Evolutionary conservation across 176 grass and related monocot species (phyloP), one percentile per base, ranked within the genome.

Genomic region (Eleusine coracana): DNA sequence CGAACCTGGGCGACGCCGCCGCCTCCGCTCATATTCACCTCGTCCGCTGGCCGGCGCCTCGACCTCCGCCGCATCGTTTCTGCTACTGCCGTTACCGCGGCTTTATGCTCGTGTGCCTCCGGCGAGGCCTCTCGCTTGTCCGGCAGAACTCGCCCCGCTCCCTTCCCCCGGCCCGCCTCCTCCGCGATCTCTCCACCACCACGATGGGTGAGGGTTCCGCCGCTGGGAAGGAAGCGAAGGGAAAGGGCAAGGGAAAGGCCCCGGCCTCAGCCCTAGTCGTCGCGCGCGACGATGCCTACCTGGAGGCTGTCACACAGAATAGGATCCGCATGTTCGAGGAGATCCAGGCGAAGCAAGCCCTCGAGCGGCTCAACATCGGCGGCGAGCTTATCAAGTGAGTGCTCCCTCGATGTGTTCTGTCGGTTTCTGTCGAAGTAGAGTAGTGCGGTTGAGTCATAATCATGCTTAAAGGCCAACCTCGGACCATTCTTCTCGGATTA

Each of bases 381-480:
- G 93, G 89, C 31, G 79, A 99, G 62, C 77, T 88, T 28, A 96
- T 99, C 73, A 94, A 87, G 96, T 98, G 56, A 68, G 83, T 77
- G 50, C 52, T 67, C 80, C 80, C 48, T 5, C 6, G 48, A 72
- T 65, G 40, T 48, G 15, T 36, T 21, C 44, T 66, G 14, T 31
- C 20, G 7, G 66, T 73, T 42, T 36, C n/a, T 62, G 18, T 52
- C 13, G 27, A 62, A 49, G 10, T 74, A 45, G 37, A 42, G 46
- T 31, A 3, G 17, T 16, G 27, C 51, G 54, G 27, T 55, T 42
- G 63, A 72, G 37, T 69, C 10, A 28, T 3, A 16, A 5, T 37
- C 4, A 0, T 11, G 29, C 16, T 34, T 4, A 13, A 50, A 14
- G 59, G 65, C 37, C 21, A 37, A 15, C n/a, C 63, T 46, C 10